Percentiles rank a stretch among this genome's conserved stretches.
Conservation (phyloP, 345 rosid genomes). For the Citrus glauca region DNA sequence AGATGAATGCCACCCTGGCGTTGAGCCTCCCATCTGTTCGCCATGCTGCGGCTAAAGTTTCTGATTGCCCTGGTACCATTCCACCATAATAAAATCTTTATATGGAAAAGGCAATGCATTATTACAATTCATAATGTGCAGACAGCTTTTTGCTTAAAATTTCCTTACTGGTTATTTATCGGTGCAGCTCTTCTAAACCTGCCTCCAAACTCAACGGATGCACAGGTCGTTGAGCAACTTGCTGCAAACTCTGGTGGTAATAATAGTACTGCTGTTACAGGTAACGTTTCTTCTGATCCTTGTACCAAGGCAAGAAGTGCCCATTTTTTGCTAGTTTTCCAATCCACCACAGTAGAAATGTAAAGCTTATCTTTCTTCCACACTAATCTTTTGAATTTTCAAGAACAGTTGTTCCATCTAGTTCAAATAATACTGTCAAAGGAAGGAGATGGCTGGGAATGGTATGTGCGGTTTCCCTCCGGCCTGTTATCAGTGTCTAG, state of each 20-base stretch:
- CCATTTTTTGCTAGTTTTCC: too few species aligned
- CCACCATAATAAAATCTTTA: neutral
- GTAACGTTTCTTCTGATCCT: neutral
- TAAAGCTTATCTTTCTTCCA: too few species aligned
- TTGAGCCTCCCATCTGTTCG: slow-evolving; percentile 33
- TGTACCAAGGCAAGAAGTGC: neutral
- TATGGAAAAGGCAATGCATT: too few species aligned
- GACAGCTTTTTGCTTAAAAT: too few species aligned
- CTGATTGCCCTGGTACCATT: slow-evolving; percentile 35
- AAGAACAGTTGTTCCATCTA: neutral
- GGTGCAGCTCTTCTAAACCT: neutral
- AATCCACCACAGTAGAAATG: too few species aligned
- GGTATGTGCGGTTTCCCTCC: neutral
- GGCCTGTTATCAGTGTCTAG: neutral
- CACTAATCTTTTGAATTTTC: too few species aligned
- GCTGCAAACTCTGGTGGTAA: neutral
- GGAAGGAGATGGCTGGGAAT: neutral
- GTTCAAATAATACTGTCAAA: neutral
- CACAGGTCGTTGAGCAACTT: neutral
- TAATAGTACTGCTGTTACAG: neutral
- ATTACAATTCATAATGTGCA: too few species aligned
- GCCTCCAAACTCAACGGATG: slow-evolving; percentile 26
- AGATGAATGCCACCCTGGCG: slow-evolving; percentile 41
- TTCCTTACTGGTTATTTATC: too few species aligned
- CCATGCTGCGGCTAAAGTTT: slow-evolving; percentile 32